Base-by-base conservation (phyloP, 2,329 filamentous ascomycete genomes). In the Westerdykella ornata region DNA sequence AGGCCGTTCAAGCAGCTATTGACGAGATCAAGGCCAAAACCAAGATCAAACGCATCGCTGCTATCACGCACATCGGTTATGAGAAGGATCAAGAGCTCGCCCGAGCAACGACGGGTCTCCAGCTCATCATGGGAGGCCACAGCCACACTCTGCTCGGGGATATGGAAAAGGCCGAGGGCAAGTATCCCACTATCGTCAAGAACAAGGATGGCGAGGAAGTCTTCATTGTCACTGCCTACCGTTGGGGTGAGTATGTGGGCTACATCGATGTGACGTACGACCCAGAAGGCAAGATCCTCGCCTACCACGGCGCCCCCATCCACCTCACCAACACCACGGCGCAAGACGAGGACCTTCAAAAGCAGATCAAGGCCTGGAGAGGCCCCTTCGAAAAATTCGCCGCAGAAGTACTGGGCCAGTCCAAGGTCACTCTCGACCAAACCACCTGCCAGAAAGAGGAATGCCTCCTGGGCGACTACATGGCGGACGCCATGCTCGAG, bases 231-330 rank as follows among this genome's bases (percentile, higher is more conserved):
- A 82, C 79, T 6, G 76, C 80, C 2, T 84, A 80, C 56, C 74
- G 79, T 47, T 84, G 81, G 81, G 80, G 80, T 38, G 78, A 83
- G 63, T 83, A 83, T 42, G 63, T 84, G 2, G 81, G 80, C 43
- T 80, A 80, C 59, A 84, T 84, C 49, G 79, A 82, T 47, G 72
- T 84, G 6, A 78, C 76, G 1, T 84, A 81, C 53, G 78, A 81
- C 51, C 48, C 68, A 3, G 65, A 75, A 1, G 81, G 81, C 57
- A 78, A 75, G 58, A 74, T 82, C 13, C 69, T 83, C 5, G 72
- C 72, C 3, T 84, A 84, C 63, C 73, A 75, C 53, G 80, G 80
- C 22, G 79, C 73, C 0, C 80, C 81, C 1, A 76, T 84, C 49
- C 79, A 81, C 53, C 64, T 84, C 40, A 78, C 75, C 60, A 82